A percentile compares a stretch with the other conserved stretches of the same genome.
Evolutionary conservation across 2,329 filamentous ascomycete species (phyloP).

Genomic region (Rachicladosporium sp.): DNA sequence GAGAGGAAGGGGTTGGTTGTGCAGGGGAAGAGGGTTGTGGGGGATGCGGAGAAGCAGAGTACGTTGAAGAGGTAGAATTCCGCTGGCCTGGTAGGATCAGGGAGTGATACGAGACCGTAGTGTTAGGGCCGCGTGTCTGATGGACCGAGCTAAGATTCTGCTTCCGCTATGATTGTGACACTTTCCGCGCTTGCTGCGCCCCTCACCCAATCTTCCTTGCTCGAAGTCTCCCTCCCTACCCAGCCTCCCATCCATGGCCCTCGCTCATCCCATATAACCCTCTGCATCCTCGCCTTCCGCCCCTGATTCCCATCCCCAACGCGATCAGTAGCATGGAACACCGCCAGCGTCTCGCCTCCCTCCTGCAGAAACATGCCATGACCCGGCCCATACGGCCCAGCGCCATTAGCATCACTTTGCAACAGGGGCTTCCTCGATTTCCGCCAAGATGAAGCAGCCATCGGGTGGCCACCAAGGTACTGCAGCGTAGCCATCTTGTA

Average conservation of each 20-base stretch:
- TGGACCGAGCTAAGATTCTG: no score
- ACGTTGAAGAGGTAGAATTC: slow-evolving; percentile 46
- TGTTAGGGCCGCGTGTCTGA: no score
- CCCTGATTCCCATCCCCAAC: slow-evolving; percentile 33
- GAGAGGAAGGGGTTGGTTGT: slow-evolving; percentile 79
- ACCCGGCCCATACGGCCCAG: slow-evolving; percentile 32
- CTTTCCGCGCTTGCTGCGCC: no score
- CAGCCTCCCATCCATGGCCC: slow-evolving; percentile 32
- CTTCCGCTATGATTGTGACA: no score
- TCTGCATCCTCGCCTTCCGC: slow-evolving; percentile 32
- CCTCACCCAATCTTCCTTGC: no score
- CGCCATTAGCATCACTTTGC: slow-evolving; percentile 23
- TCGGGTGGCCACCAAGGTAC: slow-evolving; percentile 29
- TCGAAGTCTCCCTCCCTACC: slow-evolving; percentile 23
- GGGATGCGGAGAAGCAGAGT: slow-evolving; percentile 87
- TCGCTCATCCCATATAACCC: slow-evolving; percentile 24
- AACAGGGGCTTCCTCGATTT: slow-evolving; percentile 30
- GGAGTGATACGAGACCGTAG: no score
- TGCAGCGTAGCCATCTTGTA: slow-evolving; percentile 37
- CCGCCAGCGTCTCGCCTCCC: slow-evolving; percentile 28
- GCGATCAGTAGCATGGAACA: slow-evolving; percentile 36
- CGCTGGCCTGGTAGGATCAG: no score
- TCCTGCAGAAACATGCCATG: slow-evolving; percentile 34
- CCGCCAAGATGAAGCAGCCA: slow-evolving; percentile 26
- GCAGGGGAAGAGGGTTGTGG: slow-evolving; percentile 49